A percentile compares a stretch with the other conserved stretches of the same genome.
These are phyloP conservation scores for Colletotrichum aenigma DNA, from an alignment of 2,329 filamentous ascomycete genomes.

Conservation along the genomic window DNA sequence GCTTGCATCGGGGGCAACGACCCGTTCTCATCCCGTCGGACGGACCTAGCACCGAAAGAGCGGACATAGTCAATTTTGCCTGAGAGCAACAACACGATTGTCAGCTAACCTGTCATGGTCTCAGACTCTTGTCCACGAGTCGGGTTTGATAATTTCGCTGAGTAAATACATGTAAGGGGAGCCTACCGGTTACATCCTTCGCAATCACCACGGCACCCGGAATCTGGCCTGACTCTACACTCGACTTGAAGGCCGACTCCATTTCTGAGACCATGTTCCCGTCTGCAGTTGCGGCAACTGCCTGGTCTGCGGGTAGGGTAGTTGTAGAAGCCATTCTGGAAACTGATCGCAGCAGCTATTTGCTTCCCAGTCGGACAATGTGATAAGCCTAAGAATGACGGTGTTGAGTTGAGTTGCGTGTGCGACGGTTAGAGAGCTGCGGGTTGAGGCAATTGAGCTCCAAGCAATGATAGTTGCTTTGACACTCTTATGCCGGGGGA, in stretches of 20 bases:
- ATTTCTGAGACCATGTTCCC: background rate
- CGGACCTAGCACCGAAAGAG: background rate
- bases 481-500: background rate
- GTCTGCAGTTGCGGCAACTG: background rate
- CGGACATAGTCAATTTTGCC: slow-evolving; percentile 9
- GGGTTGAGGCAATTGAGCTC: background rate
- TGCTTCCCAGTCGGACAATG: background rate
- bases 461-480: background rate
- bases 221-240: background rate
- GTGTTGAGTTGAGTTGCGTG: background rate
- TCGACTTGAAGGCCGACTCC: background rate
- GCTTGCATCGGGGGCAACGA: slow-evolving; percentile 28
- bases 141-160: background rate
- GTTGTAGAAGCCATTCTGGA: background rate
- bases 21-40: slow-evolving; percentile 24
- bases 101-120: background rate
- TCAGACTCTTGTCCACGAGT: background rate
- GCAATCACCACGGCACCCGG: background rate
- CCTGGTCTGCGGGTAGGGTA: background rate
- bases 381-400: background rate
- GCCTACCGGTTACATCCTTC: background rate
- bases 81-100: background rate
- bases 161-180: background rate
- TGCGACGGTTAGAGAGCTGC: background rate
- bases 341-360: background rate